These are phyloP conservation scores for Penicillium paradoxum DNA, from an alignment of 495 filamentous ascomycete species.

Conservation along the genomic window DNA sequence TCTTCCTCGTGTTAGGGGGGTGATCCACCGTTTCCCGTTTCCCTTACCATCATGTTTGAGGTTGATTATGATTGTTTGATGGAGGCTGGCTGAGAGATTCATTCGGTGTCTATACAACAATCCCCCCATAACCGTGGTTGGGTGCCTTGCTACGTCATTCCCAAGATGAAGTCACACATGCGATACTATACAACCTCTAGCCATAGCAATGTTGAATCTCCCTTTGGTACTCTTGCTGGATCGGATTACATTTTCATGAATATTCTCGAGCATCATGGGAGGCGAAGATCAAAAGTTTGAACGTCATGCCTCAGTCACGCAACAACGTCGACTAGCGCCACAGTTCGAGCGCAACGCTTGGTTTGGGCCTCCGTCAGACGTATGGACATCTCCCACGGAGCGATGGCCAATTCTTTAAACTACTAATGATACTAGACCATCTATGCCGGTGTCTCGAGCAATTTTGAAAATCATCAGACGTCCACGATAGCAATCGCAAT, in stretches of 20 bases:
- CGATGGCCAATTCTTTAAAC: not conserved
- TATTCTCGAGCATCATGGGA: slow-evolving; percentile 7
- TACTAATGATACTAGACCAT: slow-evolving; percentile 45
- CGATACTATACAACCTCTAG: not conserved
- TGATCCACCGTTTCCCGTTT: not conserved
- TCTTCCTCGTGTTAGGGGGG: not conserved
- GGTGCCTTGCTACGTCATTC: slow-evolving; percentile 10
- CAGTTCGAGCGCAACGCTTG: slow-evolving; percentile 25
- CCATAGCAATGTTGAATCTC: not conserved
- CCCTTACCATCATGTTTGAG: not conserved
- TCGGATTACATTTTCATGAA: not conserved
- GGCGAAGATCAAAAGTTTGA: slow-evolving; percentile 14
- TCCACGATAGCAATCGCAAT: slow-evolving; percentile 61
- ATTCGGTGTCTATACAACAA: not conserved
- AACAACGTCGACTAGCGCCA: slow-evolving; percentile 28
- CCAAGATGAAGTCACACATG: not conserved
- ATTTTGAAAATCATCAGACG: slow-evolving; percentile 43
- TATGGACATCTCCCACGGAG: slow-evolving; percentile 3
- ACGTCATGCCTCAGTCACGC: slow-evolving; percentile 30
- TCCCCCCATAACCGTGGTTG: slow-evolving; percentile 2
- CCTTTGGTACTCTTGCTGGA: not conserved
- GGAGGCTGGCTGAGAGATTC: not conserved
- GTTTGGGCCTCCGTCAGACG: slow-evolving; percentile 17
- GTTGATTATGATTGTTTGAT: not conserved
- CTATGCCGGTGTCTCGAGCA: slow-evolving; percentile 58